Base-by-base conservation (phyloP, 2,329 filamentous ascomycete genomes). In the Cadophora gregata region DNA sequence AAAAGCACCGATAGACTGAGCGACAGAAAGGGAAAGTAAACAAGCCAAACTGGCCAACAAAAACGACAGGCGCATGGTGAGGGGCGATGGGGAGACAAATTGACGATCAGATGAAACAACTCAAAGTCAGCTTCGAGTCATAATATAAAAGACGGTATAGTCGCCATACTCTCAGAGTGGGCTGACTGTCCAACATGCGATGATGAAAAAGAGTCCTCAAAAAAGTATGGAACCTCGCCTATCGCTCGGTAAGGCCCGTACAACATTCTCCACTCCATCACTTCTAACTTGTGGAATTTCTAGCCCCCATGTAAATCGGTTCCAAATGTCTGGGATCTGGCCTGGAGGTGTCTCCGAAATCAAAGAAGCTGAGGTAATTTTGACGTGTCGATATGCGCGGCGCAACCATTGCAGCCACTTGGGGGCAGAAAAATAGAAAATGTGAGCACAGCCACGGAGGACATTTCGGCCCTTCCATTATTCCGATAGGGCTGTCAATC, bases 1-100 rank as follows among this genome's bases (percentile, higher is more conserved):
- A 16, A 63, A 63, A 24, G 61, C 61, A 58, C 31, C 61, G 48
- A 63, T 56, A 31, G 50, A 45, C 45, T 63, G 61, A 14, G 61
- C 48, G 53, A 53, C 7, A 42, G 38, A 42, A 42, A 42, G 38
- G 12, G 38, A 42, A 16, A 42, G 38, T 42, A 42, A 42, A 42
- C 14, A 42, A 42, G 38, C 38, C 38, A 19, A 42, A 19, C 12
- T 16, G 25, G 47, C 45, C 27, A 62, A 51, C n/a, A 51, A 29
- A 42, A 62, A 42, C 14, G 38, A 29, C 51, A 51, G n/a, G 10
- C 25, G 24, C 31, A 47, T 29, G 45, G 45, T 62, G 29, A 19
- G 38, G 31, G 55, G 14, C 21, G 21, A 24, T 3, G 27, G 53
- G 16, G 8, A 47, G 42, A 21, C 5, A 7, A 21, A 47, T 47